Conservation (phyloP, 345 rosid genomes). For the Linum usitatissimum region DNA sequence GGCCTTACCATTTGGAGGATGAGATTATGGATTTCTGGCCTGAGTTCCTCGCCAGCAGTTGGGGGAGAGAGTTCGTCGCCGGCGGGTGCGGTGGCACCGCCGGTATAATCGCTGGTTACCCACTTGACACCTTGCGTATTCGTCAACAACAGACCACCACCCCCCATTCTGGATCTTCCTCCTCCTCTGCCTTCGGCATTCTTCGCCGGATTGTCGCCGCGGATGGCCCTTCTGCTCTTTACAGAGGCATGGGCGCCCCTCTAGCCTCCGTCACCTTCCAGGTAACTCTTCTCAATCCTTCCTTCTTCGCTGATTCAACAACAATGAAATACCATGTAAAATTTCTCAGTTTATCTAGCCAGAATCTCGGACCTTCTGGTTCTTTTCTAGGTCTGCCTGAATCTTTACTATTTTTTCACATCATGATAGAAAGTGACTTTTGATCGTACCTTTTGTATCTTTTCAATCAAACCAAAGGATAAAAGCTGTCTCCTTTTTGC, state of each 20-base stretch:
- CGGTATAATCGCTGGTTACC: constrained; percentile 84
- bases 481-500: too few species aligned
- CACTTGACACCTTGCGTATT: constrained; percentile 74
- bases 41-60: constrained; percentile 72
- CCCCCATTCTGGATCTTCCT: constrained; percentile 40
- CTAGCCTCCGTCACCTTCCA: constrained; percentile 90
- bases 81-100: constrained; percentile 94
- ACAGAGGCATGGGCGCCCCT: constrained; percentile 88
- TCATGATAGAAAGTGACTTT: too few species aligned
- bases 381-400: neutral
- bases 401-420: too few species aligned
- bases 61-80: constrained; percentile 81
- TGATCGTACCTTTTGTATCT: too few species aligned
- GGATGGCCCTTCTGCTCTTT: constrained; percentile 67
- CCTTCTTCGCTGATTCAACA: neutral
- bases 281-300: constrained; percentile 23
- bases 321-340: too few species aligned
- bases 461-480: too few species aligned
- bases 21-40: constrained; percentile 85
- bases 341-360: too few species aligned
- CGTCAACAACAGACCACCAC: constrained; percentile 53
- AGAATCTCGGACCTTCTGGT: neutral
- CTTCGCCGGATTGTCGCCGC: constrained; percentile 44
- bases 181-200: constrained; percentile 61
- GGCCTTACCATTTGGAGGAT: neutral